Conservation (phyloP, 2,329 filamentous ascomycete species). For the Neofusicoccum ribis region DNA sequence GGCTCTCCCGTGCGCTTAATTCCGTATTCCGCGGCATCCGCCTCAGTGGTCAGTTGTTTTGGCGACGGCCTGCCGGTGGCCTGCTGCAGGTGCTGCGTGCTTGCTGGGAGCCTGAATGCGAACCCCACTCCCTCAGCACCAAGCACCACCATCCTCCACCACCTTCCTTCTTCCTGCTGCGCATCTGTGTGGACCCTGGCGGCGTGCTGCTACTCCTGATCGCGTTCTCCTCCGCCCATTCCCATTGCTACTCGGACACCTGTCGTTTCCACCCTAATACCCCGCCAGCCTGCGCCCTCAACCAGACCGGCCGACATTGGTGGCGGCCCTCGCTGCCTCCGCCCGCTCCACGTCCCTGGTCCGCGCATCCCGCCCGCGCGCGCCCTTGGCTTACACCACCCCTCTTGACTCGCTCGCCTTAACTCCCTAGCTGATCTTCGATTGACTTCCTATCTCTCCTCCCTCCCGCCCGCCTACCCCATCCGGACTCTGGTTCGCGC, state of each 20-base stretch:
- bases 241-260: slow-evolving; percentile 4
- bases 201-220: neutral
- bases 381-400: slow-evolving; percentile 9
- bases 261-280: slow-evolving; percentile 4
- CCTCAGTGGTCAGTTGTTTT: slow-evolving; percentile 3
- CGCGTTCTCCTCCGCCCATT: neutral
- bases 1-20: slow-evolving; percentile 1
- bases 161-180: neutral
- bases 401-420: slow-evolving; percentile 15
- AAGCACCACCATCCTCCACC: neutral
- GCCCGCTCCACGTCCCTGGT: slow-evolving; percentile 16
- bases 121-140: neutral
- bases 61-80: neutral
- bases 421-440: slow-evolving; percentile 9
- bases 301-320: neutral
- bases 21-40: slow-evolving; percentile 11
- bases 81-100: neutral
- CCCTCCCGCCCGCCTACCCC: neutral
- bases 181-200: slow-evolving; percentile 3
- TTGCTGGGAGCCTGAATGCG: slow-evolving; percentile 7
- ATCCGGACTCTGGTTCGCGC: slow-evolving; percentile 1
- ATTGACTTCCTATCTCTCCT: slow-evolving; percentile 11
- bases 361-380: slow-evolving; percentile 12
- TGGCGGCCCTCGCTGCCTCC: slow-evolving; percentile 5
- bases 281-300: neutral